Evolutionary conservation across 1,139 yeast genomes (phyloP).

Genomic region (Pichia sp.): DNA sequence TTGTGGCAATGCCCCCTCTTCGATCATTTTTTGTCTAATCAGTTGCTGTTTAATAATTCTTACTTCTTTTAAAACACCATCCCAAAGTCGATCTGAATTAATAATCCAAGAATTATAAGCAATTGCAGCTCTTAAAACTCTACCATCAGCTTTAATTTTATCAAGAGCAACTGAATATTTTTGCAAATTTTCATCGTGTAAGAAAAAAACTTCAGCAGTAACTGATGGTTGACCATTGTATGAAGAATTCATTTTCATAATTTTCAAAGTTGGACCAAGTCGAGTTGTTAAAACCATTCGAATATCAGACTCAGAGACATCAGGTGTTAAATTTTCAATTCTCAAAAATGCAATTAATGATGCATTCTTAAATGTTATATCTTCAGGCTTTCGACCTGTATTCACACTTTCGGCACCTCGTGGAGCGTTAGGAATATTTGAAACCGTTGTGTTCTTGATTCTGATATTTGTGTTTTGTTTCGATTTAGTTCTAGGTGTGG

Average conservation of each 20-base stretch:
- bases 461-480: background rate
- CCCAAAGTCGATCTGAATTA: constrained; percentile 16
- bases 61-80: constrained; percentile 12
- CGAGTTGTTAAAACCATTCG: constrained; percentile 7
- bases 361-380: constrained; percentile 18
- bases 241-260: constrained; percentile 7
- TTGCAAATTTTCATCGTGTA: constrained; percentile 13
- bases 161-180: constrained; percentile 16
- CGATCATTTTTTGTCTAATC: background rate
- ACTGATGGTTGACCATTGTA: constrained; percentile 9
- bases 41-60: constrained; percentile 7
- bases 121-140: constrained; percentile 15
- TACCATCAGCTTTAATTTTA: constrained; percentile 21
- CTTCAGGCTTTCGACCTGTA: background rate
- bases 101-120: constrained; percentile 16
- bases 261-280: constrained; percentile 10
- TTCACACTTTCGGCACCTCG: too few species aligned
- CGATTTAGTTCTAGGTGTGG: background rate
- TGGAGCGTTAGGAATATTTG: too few species aligned
- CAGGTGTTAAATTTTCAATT: constrained; percentile 19
- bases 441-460: background rate
- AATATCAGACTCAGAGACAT: constrained; percentile 20
- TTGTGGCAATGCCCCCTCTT: background rate
- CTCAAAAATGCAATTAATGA: constrained; percentile 21
- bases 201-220: constrained; percentile 24